phyloP scores from a whole-genome alignment of 2,329 filamentous ascomycete species.

The Aspergillus ochraceus region DNA sequence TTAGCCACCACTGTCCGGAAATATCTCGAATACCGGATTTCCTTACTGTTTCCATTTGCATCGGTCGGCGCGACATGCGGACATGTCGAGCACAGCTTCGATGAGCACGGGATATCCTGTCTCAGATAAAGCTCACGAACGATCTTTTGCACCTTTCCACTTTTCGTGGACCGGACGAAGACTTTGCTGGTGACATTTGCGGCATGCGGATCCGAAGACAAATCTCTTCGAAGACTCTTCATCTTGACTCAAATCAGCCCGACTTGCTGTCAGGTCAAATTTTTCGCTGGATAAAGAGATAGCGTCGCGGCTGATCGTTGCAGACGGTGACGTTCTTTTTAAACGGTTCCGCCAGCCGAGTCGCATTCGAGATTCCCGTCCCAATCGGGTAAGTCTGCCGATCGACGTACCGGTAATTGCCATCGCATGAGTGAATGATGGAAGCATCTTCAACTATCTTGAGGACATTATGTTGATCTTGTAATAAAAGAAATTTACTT shows the following conservation, averaged over 20 bases:
- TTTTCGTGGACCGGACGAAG: slow-evolving; percentile 91
- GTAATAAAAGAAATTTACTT: not conserved
- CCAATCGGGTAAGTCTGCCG: slow-evolving; percentile 27
- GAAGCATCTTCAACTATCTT: not conserved
- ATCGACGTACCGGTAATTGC: slow-evolving; percentile 3
- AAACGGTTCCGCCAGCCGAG: slow-evolving; percentile 14
- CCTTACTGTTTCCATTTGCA: slow-evolving; percentile 71
- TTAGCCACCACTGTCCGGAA: slow-evolving; percentile 20
- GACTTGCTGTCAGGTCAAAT: slow-evolving; percentile 7
- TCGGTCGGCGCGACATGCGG: slow-evolving; percentile 72
- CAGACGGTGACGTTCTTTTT: slow-evolving; percentile 15
- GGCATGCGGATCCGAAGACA: slow-evolving; percentile 55
- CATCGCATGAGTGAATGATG: slow-evolving; percentile 1
- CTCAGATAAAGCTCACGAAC: slow-evolving; percentile 94
- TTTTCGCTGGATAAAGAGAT: slow-evolving; percentile 1
- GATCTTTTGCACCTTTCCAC: slow-evolving; percentile 97
- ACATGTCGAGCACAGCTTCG: slow-evolving; percentile 78
- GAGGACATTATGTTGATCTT: too few relatives aligned
- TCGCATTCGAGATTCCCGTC: slow-evolving; percentile 14
- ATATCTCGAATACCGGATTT: slow-evolving; percentile 1
- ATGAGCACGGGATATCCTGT: slow-evolving; percentile 96
- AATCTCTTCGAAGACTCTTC: slow-evolving; percentile 63
- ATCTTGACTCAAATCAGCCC: slow-evolving; percentile 39
- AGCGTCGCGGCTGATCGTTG: slow-evolving; percentile 23
- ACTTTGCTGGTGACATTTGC: slow-evolving; percentile 90